Evolutionary conservation across 805 yeast species (phyloP).

Genomic region (Kodamaea lidongshanica): DNA sequence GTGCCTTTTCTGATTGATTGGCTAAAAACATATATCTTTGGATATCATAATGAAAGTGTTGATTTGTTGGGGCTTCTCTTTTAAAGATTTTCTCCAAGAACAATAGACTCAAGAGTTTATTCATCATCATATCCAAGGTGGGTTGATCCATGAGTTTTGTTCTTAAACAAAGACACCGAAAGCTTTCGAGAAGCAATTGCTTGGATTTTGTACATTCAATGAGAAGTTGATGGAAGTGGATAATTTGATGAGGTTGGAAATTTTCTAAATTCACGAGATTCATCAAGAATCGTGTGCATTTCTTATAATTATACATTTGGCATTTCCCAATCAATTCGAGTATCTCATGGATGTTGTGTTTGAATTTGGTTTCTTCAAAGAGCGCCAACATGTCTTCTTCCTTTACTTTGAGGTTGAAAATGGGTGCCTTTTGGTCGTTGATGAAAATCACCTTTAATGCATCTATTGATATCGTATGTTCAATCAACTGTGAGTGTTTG

Average conservation of each 20-base stretch:
- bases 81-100: slow-evolving; percentile 10
- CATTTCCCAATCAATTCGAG: background rate
- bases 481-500: too few species aligned
- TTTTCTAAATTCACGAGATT: slow-evolving; percentile 1
- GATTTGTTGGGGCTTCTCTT: slow-evolving; percentile 1
- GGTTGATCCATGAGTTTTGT: slow-evolving; percentile 8
- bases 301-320: background rate
- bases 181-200: slow-evolving; percentile 8
- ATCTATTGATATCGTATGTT: too few species aligned
- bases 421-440: too few species aligned
- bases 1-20: slow-evolving; percentile 15
- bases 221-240: slow-evolving; percentile 2
- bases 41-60: slow-evolving; percentile 9
- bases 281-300: slow-evolving; percentile 4
- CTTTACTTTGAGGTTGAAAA: too few species aligned
- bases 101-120: slow-evolving; percentile 10
- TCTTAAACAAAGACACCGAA: slow-evolving; percentile 10
- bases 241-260: background rate
- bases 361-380: background rate
- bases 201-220: slow-evolving; percentile 4
- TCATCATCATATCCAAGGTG: slow-evolving; percentile 10
- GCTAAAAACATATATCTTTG: slow-evolving; percentile 12
- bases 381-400: background rate
- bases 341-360: background rate
- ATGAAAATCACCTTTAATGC: too few species aligned